Percentiles rank a stretch among this genome's conserved stretches.
These are phyloP conservation scores for Sonneratia alba DNA, from an alignment of 345 rosid species.

Conservation along the genomic window DNA sequence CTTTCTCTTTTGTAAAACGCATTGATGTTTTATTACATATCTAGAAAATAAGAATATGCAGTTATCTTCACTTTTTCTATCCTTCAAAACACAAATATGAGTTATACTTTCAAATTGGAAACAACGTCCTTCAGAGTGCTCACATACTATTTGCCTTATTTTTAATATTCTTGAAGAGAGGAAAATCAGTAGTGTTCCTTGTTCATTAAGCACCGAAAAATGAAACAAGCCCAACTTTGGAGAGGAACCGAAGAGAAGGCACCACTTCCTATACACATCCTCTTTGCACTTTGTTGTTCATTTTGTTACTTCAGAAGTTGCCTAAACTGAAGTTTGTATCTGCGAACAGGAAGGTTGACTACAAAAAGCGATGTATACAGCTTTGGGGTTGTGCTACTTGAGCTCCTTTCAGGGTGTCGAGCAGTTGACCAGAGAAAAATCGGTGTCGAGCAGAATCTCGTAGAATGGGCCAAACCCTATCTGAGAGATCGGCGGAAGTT, in stretches of 20 bases:
- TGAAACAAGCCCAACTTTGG: not conserved
- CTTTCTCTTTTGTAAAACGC: too few relatives aligned
- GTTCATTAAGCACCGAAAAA: not conserved
- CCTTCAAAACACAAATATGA: not conserved
- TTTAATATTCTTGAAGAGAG: too few relatives aligned
- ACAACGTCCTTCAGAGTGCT: not conserved
- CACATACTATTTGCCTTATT: not conserved
- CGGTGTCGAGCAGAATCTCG: conserved; percentile 69
- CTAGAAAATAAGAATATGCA: not conserved
- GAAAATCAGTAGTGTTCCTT: not conserved
- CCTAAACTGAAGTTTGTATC: conserved; percentile 6
- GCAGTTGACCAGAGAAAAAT: conserved; percentile 75
- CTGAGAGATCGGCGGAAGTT: conserved; percentile 73
- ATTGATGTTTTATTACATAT: not conserved
- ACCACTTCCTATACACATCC: not conserved
- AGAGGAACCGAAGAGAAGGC: not conserved
- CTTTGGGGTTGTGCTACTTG: conserved; percentile 85
- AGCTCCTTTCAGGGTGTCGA: conserved; percentile 71
- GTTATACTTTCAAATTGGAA: not conserved
- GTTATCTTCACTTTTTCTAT: not conserved
- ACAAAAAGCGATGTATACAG: conserved; percentile 92
- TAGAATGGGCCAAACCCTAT: conserved; percentile 91
- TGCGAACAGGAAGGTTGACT: conserved; percentile 66
- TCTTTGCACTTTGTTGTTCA: not conserved
- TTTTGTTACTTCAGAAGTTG: not conserved